Evolutionary conservation across 1,139 yeast genomes (phyloP), one percentile per base, ranked within the genome.

Genomic region (Sugiyamaella paludigena): DNA sequence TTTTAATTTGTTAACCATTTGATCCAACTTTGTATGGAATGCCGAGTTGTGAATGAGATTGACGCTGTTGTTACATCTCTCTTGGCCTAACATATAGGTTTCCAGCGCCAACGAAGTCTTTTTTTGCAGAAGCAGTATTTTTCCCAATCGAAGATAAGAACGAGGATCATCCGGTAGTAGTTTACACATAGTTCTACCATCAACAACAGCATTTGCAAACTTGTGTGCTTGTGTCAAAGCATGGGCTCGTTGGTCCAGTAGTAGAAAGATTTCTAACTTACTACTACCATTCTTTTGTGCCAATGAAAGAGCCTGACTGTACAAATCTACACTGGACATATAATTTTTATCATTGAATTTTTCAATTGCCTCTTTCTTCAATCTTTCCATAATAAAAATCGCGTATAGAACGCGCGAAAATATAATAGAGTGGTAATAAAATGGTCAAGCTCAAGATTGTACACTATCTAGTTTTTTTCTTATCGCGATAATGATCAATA

Each of bases 131-230:
- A 24, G 33, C 15, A 42, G 7, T 15, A 42, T 11, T 11, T 19
- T n/a, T 6, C 40, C 40, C 15, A 15, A 36, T 30, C 45, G 35
- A 12, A 42, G 31, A 30, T 42, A 42, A 11, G 40, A 39, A 13
- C 40, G 40, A 10, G 45, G 45, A 36, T 42, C 45, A 9, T 24
- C 19, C 19, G 45, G 45, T 7, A 35, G 2, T 2, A 42, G 33
- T 15, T 24, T 29, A 9, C 28, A 29, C 11, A 42, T 34, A 27
- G 10, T 34, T 6, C 26, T 35, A 2, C 30, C 45, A 16, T 42
- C 45, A 4, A 40, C 29, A 15, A 42, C 5, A 9, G 45, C 40
- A 42, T 42, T 42, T 7, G 19, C 24, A 34, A n/a, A 35, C 16
- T 32, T 26, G 11, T 19, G 31, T 7, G 45, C 45, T 36, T 36